These are phyloP conservation scores for Pseudocercospora macadamiae DNA, from an alignment of 2,329 filamentous ascomycete species.

Conservation along the genomic window DNA sequence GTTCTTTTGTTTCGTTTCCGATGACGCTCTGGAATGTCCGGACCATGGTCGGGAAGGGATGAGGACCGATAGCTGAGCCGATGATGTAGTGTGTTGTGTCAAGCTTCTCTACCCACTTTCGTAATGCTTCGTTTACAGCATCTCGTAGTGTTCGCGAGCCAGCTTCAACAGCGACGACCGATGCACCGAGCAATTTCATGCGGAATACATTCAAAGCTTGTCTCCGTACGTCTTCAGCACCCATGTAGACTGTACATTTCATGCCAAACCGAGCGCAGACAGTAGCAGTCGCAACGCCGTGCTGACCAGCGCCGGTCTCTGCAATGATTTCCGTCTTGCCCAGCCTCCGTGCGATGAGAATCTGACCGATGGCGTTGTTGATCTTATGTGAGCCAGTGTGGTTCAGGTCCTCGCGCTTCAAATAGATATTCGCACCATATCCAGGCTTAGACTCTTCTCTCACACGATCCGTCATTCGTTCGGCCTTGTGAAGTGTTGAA, in stretches of 20 bases:
- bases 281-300: conserved; percentile 95
- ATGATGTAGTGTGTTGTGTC: conserved; percentile 98
- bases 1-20: conserved; percentile 88
- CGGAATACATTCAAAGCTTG: conserved; percentile 98
- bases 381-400: conserved; percentile 99
- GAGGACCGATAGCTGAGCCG: conserved; percentile 93
- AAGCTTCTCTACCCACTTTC: conserved; percentile 90
- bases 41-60: conserved; percentile 97
- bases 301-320: conserved; percentile 95
- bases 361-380: conserved; percentile 95
- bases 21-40: conserved; percentile 98
- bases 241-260: conserved; percentile 98
- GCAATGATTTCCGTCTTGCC: conserved; percentile 98
- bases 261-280: conserved; percentile 98
- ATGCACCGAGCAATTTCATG: conserved; percentile 92
- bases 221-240: conserved; percentile 92
- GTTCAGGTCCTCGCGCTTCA: conserved; percentile 97
- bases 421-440: conserved; percentile 92
- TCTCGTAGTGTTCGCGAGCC: conserved; percentile 68
- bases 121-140: conserved; percentile 90
- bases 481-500: conserved; percentile 85
- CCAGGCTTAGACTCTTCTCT: conserved; percentile 49
- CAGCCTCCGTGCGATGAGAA: conserved; percentile 79
- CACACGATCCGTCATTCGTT: conserved; percentile 73
- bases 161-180: conserved; percentile 89